Percentiles rank a stretch among this genome's conserved stretches.
These are phyloP conservation scores for Elsinoe arachidis DNA, from an alignment of 2,329 filamentous ascomycete genomes.

Conservation along the genomic window DNA sequence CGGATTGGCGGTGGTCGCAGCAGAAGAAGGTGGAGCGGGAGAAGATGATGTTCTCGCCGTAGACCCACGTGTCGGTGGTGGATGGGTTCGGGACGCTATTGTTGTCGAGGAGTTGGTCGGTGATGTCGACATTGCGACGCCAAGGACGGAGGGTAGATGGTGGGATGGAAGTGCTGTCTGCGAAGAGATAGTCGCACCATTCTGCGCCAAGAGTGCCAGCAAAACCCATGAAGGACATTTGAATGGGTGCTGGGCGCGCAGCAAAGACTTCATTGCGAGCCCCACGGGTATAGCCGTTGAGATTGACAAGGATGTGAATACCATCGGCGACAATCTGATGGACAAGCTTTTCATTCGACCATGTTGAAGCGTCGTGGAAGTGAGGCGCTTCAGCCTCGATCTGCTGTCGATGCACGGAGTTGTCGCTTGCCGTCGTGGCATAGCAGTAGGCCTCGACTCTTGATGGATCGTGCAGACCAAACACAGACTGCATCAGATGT, in stretches of 20 bases:
- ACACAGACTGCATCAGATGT: conserved; percentile 97
- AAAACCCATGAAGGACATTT: conserved; percentile 99
- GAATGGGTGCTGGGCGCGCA: conserved; percentile 84
- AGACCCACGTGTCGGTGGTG: conserved; percentile 68
- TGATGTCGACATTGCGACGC: conserved; percentile 63
- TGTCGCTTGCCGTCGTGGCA: conserved; percentile 85
- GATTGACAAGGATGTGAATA: conserved; percentile 89
- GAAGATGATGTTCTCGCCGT: conserved; percentile 94
- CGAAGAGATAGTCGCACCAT: conserved; percentile 96
- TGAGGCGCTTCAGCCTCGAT: conserved; percentile 89
- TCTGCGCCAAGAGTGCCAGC: conserved; percentile 91
- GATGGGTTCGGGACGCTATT: conserved; percentile 56
- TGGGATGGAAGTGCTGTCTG: conserved; percentile 81
- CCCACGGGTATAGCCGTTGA: conserved; percentile 96
- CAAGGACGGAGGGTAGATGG: conserved; percentile 70
- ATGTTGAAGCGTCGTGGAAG: conserved; percentile 79
- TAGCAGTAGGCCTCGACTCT: conserved; percentile 86
- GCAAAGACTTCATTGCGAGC: conserved; percentile 98
- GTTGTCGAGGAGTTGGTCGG: conserved; percentile 55
- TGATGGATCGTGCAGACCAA: conserved; percentile 71
- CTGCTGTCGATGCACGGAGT: conserved; percentile 78
- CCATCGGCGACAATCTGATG: conserved; percentile 77
- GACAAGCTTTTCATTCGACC: conserved; percentile 76
- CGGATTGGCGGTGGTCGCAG: conserved; percentile 90
- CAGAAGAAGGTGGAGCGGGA: conserved; percentile 95